phyloP scores from a whole-genome alignment of 2,329 filamentous ascomycete genomes.

The Monilinia fructigena region DNA sequence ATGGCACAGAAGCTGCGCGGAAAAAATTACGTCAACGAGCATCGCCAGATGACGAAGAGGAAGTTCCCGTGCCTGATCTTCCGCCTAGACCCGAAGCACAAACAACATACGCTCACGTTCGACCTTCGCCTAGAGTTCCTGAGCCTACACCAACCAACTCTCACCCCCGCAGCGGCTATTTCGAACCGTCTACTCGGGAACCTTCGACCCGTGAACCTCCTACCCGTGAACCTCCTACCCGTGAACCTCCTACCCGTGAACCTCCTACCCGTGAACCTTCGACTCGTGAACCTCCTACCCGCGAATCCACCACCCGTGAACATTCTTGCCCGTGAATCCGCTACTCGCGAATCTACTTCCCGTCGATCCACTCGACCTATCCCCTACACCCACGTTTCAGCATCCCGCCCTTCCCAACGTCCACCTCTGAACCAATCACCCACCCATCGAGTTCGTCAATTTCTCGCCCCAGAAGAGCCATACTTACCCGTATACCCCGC shows the following conservation, averaged over 20 bases:
- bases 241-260: conserved; percentile 2
- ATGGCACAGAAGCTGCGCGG: conserved; percentile 80
- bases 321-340: background rate
- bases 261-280: background rate
- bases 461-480: conserved; percentile 45
- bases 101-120: conserved; percentile 35
- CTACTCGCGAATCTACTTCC: background rate
- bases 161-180: conserved; percentile 18
- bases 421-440: conserved; percentile 38
- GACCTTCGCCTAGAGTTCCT: conserved; percentile 24
- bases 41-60: conserved; percentile 36
- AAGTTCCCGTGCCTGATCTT: conserved; percentile 31
- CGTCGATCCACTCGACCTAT: conserved; percentile 26
- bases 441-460: conserved; percentile 42
- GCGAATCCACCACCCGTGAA: conserved; percentile 7
- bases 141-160: conserved; percentile 15
- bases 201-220: conserved; percentile 27
- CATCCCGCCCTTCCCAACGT: conserved; percentile 31
- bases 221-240: conserved; percentile 26
- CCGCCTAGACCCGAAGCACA: conserved; percentile 37
- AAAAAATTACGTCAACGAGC: conserved; percentile 66
- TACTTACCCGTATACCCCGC: conserved; percentile 31
- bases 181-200: conserved; percentile 22
- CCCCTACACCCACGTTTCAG: conserved; percentile 30
- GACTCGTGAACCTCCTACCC: conserved; percentile 12